Evolutionary conservation across 2,329 filamentous ascomycete genomes (phyloP), one percentile per base, ranked within the genome.

Genomic region (Blastomyces emzantsi): DNA sequence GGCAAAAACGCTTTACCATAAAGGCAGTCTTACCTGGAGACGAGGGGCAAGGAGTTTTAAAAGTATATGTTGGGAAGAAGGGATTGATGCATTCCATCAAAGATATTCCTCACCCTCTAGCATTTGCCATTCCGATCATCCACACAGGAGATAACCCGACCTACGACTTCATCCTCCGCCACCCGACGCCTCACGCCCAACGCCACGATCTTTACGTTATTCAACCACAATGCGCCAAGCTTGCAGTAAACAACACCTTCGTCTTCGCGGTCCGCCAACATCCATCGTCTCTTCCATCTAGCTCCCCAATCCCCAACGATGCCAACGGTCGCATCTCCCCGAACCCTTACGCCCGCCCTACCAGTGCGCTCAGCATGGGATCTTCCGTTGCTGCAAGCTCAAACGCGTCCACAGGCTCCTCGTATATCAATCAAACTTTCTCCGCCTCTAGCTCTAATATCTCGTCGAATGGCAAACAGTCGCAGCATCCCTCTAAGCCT

Each of bases 31-130:
- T 99, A 0, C 93, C 95, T 1, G 90, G 91, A 33, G 93, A 97
- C 69, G 93, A 97, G 76, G 92, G 92, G 15, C 88, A 90, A 52
- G 94, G 90, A 52, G 85, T 89, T 15, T 79, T 99, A 64, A 97
- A 95, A 75, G 81, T 99, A 45, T 99, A 97, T 75, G 93, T 92
- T 15, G 94, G 95, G 65, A 94, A 92, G 75, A 87, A 92, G 66
- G 95, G 95, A 0, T 82, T 99, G 62, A 97, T 97, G 92, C 94
- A 97, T 77, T 95, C 90, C 67, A 93, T 94, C 80, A 94, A 94
- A 75, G 90, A 97, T 73, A 97, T 97, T 63, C 92, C 94, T 8
- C 93, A 99, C 72, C 88, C 92, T 2, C 79, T 99, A 62, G 92
- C 93, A 0, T 87, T 97, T 67, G 87, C 92, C 3, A 78, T 99